These are phyloP conservation scores for Fusarium odoratissimum DNA, from an alignment of 2,329 filamentous ascomycete species.

Conservation along the genomic window DNA sequence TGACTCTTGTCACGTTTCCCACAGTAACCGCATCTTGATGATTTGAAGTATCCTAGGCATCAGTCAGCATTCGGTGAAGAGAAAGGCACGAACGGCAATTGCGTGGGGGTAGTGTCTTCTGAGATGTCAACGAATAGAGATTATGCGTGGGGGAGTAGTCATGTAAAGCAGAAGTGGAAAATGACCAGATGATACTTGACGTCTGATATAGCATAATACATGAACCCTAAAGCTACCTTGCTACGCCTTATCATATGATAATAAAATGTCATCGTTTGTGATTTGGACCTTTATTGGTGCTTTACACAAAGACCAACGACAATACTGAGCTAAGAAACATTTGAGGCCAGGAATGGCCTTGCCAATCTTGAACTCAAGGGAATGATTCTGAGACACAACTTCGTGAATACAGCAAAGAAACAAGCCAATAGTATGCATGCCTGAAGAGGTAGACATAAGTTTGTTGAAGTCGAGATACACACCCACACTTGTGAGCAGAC, in stretches of 20 bases:
- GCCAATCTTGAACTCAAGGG: background rate
- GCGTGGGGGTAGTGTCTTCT: slow-evolving; percentile 38
- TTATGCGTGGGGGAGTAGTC: slow-evolving; percentile 23
- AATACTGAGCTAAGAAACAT: background rate
- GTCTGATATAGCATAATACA: background rate
- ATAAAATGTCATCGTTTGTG: background rate
- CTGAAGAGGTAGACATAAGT: background rate
- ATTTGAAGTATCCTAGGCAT: slow-evolving; percentile 62
- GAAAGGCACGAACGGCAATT: slow-evolving; percentile 15
- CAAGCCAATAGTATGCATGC: slow-evolving; percentile 7
- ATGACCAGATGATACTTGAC: background rate
- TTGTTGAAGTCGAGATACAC: background rate
- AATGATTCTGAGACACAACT: background rate
- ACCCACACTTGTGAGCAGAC: background rate
- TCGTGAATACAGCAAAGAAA: background rate
- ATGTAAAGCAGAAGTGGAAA: background rate
- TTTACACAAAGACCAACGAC: background rate
- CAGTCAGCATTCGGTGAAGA: slow-evolving; percentile 32
- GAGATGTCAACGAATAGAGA: slow-evolving; percentile 18
- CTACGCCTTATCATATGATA: slow-evolving; percentile 6
- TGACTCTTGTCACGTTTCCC: slow-evolving; percentile 60
- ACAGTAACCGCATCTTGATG: slow-evolving; percentile 66
- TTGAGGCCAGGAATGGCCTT: background rate
- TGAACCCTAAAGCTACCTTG: background rate
- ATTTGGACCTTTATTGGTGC: background rate